Percentiles rank a stretch among this genome's conserved stretches.
These are phyloP conservation scores for Heterobasidion occidentale DNA, from an alignment of 1,284 basidiomycete genomes.

Conservation along the genomic window DNA sequence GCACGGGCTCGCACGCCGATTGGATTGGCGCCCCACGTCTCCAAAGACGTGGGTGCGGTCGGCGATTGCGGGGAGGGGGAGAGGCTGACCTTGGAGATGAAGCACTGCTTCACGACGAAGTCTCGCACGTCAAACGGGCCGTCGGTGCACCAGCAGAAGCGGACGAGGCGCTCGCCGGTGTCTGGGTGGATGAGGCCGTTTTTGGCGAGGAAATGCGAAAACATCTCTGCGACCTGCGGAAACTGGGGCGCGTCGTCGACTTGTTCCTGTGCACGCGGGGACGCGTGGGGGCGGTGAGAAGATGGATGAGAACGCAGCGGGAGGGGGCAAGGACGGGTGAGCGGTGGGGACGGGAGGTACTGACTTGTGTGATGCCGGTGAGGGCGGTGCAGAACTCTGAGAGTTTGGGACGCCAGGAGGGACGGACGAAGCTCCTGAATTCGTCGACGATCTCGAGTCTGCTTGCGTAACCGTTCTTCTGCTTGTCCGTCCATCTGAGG, in stretches of 20 bases:
- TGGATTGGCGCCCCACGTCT: too few species aligned
- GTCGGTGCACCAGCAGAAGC: slow-evolving; percentile 73
- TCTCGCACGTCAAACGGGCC: slow-evolving; percentile 80
- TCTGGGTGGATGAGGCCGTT: slow-evolving; percentile 56
- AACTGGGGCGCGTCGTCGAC: slow-evolving; percentile 79
- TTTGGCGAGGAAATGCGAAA: slow-evolving; percentile 63
- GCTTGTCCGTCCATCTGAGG: slow-evolving; percentile 72
- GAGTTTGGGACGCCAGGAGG: slow-evolving; percentile 78
- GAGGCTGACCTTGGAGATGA: slow-evolving; percentile 62
- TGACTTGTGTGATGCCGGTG: slow-evolving; percentile 89
- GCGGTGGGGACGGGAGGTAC: slow-evolving; percentile 14
- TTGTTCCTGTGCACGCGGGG: slow-evolving; percentile 46
- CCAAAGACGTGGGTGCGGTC: too few species aligned
- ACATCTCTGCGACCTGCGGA: slow-evolving; percentile 53
- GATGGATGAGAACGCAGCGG: not conserved
- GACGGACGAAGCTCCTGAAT: slow-evolving; percentile 85
- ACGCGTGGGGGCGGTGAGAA: not conserved
- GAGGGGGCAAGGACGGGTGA: not conserved
- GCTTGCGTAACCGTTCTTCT: slow-evolving; percentile 40
- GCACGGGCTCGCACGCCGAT: too few species aligned
- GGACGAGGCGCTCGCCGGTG: slow-evolving; percentile 46
- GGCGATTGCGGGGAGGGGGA: not conserved
- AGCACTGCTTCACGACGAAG: slow-evolving; percentile 82
- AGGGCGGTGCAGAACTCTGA: slow-evolving; percentile 80
- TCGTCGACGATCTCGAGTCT: slow-evolving; percentile 65